Base-by-base conservation (phyloP, 2,329 filamentous ascomycete species). In the Fusarium sp. region DNA sequence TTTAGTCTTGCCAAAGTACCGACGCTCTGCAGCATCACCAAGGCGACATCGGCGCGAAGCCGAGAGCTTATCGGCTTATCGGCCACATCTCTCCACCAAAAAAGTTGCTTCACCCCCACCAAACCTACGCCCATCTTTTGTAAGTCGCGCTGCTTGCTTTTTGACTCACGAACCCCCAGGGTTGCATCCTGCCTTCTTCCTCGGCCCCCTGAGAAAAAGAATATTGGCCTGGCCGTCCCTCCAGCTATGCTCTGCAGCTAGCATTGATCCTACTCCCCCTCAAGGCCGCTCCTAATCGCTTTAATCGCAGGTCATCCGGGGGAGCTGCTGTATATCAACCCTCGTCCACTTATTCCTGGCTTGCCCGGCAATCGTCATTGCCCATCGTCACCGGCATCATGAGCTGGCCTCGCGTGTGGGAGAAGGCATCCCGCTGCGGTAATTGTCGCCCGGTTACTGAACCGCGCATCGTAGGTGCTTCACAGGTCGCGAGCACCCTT, bases 321-420 rank as follows among this genome's bases (percentile, higher is more conserved):
- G 74, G 66, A 64, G 73, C 62, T 71, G 24, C 52, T 65, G 50
- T 40, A 38, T 27, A 59, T 52, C 31, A 67, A 60, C 63, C 61
- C 67, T 71, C 61, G 45, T 64, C 47, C 59, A 66, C 31, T 62
- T 61, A 60, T 71, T 61, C 45, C 38, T 56, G 60, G 52, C 71
- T 60, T 22, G 22, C 45, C 45, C 62, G 52, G 60, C 34, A 56
- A 67, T 54, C 62, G 63, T 64, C 66, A 69, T 75, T 60, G 52
- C 70, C 64, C 69, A 56, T 76, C 76, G 67, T 45, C n/a, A 27
- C 16, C 37, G 42, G 20, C 70, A 75, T 68, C 76, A 87, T 87
- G 86, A 83, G 80, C 72, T 80, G 83, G 80, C 80, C 79, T 79
- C 77, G 65, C 75, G 79, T 81, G 73, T 83, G 80, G 81, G 85